Base-by-base conservation (phyloP, 768 basidiomycete genomes). In the Lactarius hatsudake region DNA sequence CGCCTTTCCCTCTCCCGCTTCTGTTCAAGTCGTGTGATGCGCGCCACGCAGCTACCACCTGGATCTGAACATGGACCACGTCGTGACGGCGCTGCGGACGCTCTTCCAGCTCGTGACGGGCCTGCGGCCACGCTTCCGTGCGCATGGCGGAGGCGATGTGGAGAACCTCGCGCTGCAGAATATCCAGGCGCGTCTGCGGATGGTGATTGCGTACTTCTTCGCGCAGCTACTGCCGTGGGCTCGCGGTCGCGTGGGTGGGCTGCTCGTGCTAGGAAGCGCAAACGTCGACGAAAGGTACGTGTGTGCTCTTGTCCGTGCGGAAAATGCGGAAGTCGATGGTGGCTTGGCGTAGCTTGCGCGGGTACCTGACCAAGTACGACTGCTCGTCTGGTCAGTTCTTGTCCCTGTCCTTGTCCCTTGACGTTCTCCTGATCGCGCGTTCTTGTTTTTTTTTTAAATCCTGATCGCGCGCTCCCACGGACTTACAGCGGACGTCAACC, bases 81-180 rank as follows among this genome's bases (percentile, higher is more conserved):
- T 98, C 32, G 95, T 98, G 9, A 86, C 90, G 0, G 87, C 95
- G 8, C 86, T 98, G 7, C 85, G 88, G 65, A 86, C 87, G 63
- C 79, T 99, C 59, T 99, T 99, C 75, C 78, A 81, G 1, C 81
- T 93, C 67, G 90, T 98, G 9, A 98, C 96, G 0, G 85, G 86
- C 9, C 75, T 81, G 64, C 85, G 81, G 66, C 89, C 89, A 4
- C 85, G 83, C 62, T 99, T 94, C 79, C 86, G 89, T 60, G 89
- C 86, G 1, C 91, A 97, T 67, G 97, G 97, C 3, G 97, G 97
- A 0, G 82, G 86, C 7, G 77, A 78, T 23, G 91, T 93, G 17
- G 97, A 98, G 82, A 99, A 98, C 76, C 80, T 98, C 28, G 97
- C 97, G 5, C 79, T 98, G 76, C 97, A 99, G 77, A 99, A 99